phyloP scores from a whole-genome alignment of 2,329 filamentous ascomycete species.

The Venturia nashicola region DNA sequence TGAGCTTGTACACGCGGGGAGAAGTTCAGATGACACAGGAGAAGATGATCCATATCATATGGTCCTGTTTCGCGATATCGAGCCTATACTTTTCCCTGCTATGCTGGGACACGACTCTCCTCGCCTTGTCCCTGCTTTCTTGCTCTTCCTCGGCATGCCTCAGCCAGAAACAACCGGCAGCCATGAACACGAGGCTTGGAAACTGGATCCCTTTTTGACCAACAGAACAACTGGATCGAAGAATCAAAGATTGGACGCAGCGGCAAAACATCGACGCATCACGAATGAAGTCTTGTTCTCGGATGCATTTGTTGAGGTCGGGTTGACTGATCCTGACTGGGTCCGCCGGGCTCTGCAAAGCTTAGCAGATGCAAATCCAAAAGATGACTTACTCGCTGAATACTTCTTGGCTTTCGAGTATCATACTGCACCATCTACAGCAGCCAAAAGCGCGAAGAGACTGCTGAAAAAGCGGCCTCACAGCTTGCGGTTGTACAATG shows the following conservation, averaged over 20 bases:
- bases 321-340: conserved; percentile 22
- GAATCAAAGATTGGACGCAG: background rate
- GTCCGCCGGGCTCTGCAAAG: conserved; percentile 44
- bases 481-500: conserved; percentile 60
- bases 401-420: conserved; percentile 58
- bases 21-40: conserved; percentile 57
- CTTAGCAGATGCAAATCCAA: conserved; percentile 34
- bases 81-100: conserved; percentile 40
- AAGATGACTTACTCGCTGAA: conserved; percentile 45
- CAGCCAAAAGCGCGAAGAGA: conserved; percentile 59
- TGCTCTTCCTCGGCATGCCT: conserved; percentile 34
- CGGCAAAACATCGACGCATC: conserved; percentile 1
- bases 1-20: conserved; percentile 30
- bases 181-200: conserved; percentile 25
- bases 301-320: background rate
- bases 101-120: conserved; percentile 23
- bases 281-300: conserved; percentile 12
- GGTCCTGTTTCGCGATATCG: conserved; percentile 67
- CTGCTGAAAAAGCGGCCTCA: conserved; percentile 57
- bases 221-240: background rate
- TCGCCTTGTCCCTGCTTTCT: conserved; percentile 54
- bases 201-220: conserved; percentile 31
- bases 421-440: conserved; percentile 19
- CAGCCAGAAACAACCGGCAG: conserved; percentile 18
- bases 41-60: conserved; percentile 80